Conservation (phyloP, 192 early-diverging fungal species). For the Rhizoclosmatium sp. region DNA sequence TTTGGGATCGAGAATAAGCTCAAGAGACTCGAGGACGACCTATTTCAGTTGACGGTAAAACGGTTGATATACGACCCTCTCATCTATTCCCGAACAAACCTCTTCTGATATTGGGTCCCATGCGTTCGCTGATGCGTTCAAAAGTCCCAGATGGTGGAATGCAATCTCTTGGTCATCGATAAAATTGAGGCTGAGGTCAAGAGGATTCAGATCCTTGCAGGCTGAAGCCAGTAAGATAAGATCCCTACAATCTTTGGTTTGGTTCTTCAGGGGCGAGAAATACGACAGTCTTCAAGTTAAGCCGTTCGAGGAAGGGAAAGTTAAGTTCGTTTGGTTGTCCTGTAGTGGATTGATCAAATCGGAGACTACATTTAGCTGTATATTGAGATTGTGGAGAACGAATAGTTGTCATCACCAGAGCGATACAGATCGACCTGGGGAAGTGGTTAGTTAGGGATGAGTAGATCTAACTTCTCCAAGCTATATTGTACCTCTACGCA, state of each 20-base stretch:
- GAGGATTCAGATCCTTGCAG: no score
- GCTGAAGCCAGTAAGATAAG: neutral
- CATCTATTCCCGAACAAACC: constrained; percentile 7
- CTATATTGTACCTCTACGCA: constrained; percentile 18
- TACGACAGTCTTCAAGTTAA: constrained; percentile 91
- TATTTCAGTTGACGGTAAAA: constrained; percentile 73
- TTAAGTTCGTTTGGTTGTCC: constrained; percentile 98
- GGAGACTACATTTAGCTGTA: neutral
- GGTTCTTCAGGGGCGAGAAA: constrained; percentile 98
- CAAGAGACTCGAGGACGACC: constrained; percentile 88
- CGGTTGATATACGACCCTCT: constrained; percentile 55
- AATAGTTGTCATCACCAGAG: neutral
- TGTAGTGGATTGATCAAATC: constrained; percentile 43
- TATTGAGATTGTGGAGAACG: neutral
- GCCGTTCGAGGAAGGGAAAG: constrained; percentile 97
- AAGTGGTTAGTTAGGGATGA: neutral
- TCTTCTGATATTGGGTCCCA: constrained; percentile 99
- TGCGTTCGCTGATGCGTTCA: constrained; percentile 80
- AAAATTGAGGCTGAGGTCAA: constrained; percentile 76
- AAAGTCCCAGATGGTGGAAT: constrained; percentile 87
- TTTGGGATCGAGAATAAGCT: constrained; percentile 82
- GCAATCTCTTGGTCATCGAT: constrained; percentile 98
- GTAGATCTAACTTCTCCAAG: constrained; percentile 23
- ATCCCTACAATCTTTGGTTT: constrained; percentile 84
- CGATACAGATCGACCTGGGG: neutral